Percentiles rank a stretch among this genome's conserved stretches.
Evolutionary conservation across 2,329 filamentous ascomycete species (phyloP).

Genomic region (Penicillium frequentans): DNA sequence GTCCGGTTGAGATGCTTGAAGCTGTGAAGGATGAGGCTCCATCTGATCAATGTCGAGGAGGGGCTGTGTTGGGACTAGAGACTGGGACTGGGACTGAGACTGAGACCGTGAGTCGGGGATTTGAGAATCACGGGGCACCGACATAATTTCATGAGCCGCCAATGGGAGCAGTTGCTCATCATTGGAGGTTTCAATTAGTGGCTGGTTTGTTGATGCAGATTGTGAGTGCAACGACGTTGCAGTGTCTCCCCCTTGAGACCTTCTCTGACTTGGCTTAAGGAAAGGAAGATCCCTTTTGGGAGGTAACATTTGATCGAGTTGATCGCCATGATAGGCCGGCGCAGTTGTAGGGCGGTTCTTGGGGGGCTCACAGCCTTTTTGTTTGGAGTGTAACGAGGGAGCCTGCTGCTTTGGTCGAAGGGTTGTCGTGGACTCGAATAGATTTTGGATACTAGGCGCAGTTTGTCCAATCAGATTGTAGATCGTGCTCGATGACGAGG

Average conservation of each 20-base stretch:
- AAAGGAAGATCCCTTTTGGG: conserved; percentile 46
- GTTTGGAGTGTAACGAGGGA: neutral
- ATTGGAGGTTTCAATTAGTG: neutral
- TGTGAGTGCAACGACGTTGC: neutral
- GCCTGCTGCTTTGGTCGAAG: neutral
- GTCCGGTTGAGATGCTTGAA: neutral
- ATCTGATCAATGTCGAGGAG: neutral
- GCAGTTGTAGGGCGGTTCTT: conserved; percentile 26
- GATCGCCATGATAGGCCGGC: conserved; percentile 26
- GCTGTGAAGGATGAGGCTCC: neutral
- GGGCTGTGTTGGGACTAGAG: conserved; percentile 7
- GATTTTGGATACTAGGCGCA: neutral
- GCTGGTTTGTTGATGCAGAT: neutral
- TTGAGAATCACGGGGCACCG: neutral
- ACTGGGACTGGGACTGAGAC: conserved; percentile 8
- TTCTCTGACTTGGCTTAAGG: conserved; percentile 27
- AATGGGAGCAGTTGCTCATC: neutral
- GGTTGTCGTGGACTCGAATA: neutral
- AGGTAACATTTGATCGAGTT: conserved; percentile 39
- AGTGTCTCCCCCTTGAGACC: conserved; percentile 3
- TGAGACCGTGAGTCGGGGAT: conserved; percentile 2
- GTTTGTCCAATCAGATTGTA: neutral
- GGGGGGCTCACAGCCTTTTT: neutral
- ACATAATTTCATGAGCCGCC: neutral
- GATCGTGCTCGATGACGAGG: conserved; percentile 1